These are phyloP conservation scores for Leccinum pallidistipes DNA, from an alignment of 1,284 basidiomycete species.

Conservation along the genomic window DNA sequence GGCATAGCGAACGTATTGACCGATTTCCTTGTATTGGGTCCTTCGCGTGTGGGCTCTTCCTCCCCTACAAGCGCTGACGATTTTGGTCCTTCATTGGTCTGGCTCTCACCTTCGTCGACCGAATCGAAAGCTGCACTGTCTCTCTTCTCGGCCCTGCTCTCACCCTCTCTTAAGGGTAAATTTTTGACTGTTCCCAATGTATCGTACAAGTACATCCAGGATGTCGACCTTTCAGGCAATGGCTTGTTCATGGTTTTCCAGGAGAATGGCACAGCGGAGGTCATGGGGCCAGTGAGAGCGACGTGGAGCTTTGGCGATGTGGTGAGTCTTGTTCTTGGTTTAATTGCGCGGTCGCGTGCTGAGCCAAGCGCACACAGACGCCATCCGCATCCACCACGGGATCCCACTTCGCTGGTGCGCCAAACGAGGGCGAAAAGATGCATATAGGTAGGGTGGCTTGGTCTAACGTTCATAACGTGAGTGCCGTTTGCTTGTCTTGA, in stretches of 20 bases:
- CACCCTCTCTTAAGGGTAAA: conserved; percentile 53
- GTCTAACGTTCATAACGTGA: conserved; percentile 59
- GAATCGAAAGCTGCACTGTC: conserved; percentile 17
- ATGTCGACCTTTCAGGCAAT: conserved; percentile 49
- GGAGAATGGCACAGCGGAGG: conserved; percentile 53
- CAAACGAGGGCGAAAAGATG: conserved; percentile 55
- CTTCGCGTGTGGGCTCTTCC: conserved; percentile 38
- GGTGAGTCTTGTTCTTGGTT: conserved; percentile 38
- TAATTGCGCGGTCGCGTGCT: conserved; percentile 1
- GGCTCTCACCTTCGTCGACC: conserved; percentile 56
- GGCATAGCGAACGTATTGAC: conserved; percentile 46
- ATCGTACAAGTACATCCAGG: conserved; percentile 50
- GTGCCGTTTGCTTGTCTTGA: conserved; percentile 26
- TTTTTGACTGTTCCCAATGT: conserved; percentile 43
- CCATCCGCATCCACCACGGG: conserved; percentile 41
- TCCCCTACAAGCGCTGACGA: conserved; percentile 11
- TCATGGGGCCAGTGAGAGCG: conserved; percentile 50
- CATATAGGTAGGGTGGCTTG: conserved; percentile 76
- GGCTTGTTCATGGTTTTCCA: conserved; percentile 56
- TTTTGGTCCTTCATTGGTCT: conserved; percentile 49
- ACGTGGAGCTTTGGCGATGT: conserved; percentile 62
- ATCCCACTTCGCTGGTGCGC: conserved; percentile 60
- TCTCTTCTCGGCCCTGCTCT: conserved; percentile 55
- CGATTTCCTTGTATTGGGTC: conserved; percentile 38
- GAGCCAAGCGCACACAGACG: conserved; percentile 30